phyloP scores from a whole-genome alignment of 2,329 filamentous ascomycete species.

The Trichoderma koningii region DNA sequence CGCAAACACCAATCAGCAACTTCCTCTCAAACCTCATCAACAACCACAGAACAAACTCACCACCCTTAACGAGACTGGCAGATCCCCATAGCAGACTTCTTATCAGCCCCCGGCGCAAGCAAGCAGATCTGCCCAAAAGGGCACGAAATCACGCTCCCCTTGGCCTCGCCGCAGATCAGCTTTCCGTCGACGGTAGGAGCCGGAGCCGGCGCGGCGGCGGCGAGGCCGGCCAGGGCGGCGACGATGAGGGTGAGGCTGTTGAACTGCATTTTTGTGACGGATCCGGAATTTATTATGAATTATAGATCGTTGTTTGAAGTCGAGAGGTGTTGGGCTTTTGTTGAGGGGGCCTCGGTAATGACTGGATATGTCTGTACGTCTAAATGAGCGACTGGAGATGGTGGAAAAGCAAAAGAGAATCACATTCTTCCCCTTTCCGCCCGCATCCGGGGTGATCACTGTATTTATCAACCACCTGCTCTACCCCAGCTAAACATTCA shows the following conservation, averaged over 20 bases:
- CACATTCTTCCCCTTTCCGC: background rate
- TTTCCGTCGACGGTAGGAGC: conserved; percentile 11
- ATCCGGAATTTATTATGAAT: too few relatives aligned
- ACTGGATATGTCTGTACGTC: background rate
- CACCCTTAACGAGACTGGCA: conserved; percentile 6
- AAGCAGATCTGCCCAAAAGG: conserved; percentile 17
- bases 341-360: conserved; percentile 5
- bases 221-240: conserved; percentile 17
- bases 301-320: background rate
- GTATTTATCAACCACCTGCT: conserved; percentile 12
- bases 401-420: background rate
- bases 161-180: background rate
- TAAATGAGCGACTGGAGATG: conserved; percentile 23
- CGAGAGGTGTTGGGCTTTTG: background rate
- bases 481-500: background rate
- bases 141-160: background rate
- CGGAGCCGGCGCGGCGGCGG: conserved; percentile 13
- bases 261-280: conserved; percentile 17
- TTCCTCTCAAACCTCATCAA: too few relatives aligned
- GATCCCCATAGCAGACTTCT: background rate
- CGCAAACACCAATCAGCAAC: background rate
- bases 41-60: background rate
- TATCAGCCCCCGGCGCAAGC: background rate
- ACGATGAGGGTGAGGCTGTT: conserved; percentile 2
- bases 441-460: conserved; percentile 13